Base-by-base conservation (phyloP, 2,329 filamentous ascomycete genomes). In the Fusarium continuum region DNA sequence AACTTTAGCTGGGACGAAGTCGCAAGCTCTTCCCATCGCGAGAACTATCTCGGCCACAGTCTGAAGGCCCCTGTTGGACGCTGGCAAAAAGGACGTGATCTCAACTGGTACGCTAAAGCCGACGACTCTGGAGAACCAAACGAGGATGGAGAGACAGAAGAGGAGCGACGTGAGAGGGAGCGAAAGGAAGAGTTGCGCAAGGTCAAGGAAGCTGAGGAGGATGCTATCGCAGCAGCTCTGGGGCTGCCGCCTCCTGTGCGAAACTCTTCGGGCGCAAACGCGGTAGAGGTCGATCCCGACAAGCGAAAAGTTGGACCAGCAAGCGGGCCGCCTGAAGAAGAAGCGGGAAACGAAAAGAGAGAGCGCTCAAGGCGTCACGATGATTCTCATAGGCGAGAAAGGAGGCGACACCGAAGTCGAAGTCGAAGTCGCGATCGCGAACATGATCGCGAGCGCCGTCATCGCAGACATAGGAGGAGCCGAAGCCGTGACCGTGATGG, bases 1-100 rank as follows among this genome's bases (percentile, higher is more conserved):
- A 93, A 97, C 77, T 99, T 99, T 81, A 93, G 89, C 79, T 98
- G 95, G 95, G 91, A 94, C 66, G 93, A 97, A 69, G 94, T 99
- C 73, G 90, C 94, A 75, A 88, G 83, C 65, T 96, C 93, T 44
- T 80, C 85, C 19, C 93, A 97, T 73, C 93, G 95, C 76, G 93
- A 99, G 77, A 97, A 89, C 71, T 89, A 88, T 76, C 89, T 97
- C 8, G 93, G 93, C 47, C 93, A 97, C 79, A 95, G 91, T 56
- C 79, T 97, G 55, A 97, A 94, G 82, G 93, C 93, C 0, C 92
- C 93, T 0, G 93, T 97, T 4, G 93, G 93, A 8, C 90, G 93
- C 66, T 97, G 93, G 93, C 91, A 95, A 72, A 88, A 94, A 73
- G 88, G 90, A 8, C 88, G 87, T 57, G 85, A 88, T 51, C 78